phyloP scores from a whole-genome alignment of 805 yeast species.

The Ogataea methylovora region DNA sequence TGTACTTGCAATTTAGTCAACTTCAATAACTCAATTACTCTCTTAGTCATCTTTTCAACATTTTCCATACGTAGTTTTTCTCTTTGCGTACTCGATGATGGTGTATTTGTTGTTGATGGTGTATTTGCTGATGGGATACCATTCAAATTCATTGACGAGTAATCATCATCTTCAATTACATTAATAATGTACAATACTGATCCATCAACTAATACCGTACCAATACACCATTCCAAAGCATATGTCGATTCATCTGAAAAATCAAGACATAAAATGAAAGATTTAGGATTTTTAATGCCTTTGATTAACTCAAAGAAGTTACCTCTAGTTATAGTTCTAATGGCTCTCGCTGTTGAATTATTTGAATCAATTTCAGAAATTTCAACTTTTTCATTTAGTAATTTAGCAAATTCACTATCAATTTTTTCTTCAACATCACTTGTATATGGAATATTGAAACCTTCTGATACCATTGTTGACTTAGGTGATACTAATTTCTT shows the following conservation, averaged over 20 bases:
- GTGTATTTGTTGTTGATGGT: not conserved
- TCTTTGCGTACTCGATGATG: conserved; percentile 11
- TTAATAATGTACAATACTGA: conserved; percentile 70
- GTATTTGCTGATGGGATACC: conserved; percentile 22
- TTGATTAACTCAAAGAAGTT: conserved; percentile 42
- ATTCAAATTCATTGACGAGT: conserved; percentile 26
- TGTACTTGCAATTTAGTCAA: conserved; percentile 67
- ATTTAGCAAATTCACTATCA: conserved; percentile 52
- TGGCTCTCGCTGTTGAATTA: conserved; percentile 46
- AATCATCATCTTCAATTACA: conserved; percentile 40
- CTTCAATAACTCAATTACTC: conserved; percentile 38
- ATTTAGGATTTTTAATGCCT: conserved; percentile 29
- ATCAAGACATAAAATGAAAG: conserved; percentile 75
- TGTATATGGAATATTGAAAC: conserved; percentile 50
- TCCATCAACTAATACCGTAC: conserved; percentile 76
- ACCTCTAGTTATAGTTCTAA: conserved; percentile 66
- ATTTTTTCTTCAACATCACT: conserved; percentile 58
- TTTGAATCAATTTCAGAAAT: conserved; percentile 51
- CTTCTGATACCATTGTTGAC: conserved; percentile 25
- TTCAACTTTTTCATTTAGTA: conserved; percentile 43
- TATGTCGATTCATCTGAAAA: conserved; percentile 74
- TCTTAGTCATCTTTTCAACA: conserved; percentile 35
- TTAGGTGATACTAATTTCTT: conserved; percentile 54
- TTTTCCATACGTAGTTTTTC: conserved; percentile 34
- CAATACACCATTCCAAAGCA: conserved; percentile 85